Conservation (phyloP, 139 green algal genomes). For the Picocystis salinarum region DNA sequence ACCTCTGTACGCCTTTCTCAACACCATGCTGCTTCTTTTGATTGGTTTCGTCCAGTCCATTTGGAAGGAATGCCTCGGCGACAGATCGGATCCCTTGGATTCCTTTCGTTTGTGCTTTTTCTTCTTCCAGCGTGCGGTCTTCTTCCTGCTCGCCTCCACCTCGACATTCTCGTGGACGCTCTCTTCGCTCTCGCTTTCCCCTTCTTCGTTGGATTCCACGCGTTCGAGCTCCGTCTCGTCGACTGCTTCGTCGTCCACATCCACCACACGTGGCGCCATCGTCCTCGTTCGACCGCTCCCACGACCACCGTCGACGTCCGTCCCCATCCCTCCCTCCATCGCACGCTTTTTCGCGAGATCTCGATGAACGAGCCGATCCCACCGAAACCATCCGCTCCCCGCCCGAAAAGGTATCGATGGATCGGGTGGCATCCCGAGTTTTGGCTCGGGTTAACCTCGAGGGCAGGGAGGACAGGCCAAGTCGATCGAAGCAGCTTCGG, state of each 20-base stretch:
- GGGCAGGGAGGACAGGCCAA: neutral
- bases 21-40: no score
- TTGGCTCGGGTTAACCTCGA: neutral
- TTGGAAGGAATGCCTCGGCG: no score
- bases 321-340: neutral
- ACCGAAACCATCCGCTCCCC: neutral
- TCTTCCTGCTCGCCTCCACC: neutral
- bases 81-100: no score
- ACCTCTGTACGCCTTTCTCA: no score
- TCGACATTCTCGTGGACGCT: no score
- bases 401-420: neutral
- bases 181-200: no score
- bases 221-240: neutral
- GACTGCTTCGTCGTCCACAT: neutral
- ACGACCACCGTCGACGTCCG: neutral
- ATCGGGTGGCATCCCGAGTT: neutral
- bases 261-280: neutral
- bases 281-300: neutral
- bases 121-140: neutral
- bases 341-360: neutral
- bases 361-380: neutral
- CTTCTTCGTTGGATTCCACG: neutral
- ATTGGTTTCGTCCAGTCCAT: no score
- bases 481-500: neutral
- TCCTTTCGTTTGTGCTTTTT: no score